Base-by-base conservation (phyloP, 73 alveolate species). In the Paramecium octaurelia region DNA sequence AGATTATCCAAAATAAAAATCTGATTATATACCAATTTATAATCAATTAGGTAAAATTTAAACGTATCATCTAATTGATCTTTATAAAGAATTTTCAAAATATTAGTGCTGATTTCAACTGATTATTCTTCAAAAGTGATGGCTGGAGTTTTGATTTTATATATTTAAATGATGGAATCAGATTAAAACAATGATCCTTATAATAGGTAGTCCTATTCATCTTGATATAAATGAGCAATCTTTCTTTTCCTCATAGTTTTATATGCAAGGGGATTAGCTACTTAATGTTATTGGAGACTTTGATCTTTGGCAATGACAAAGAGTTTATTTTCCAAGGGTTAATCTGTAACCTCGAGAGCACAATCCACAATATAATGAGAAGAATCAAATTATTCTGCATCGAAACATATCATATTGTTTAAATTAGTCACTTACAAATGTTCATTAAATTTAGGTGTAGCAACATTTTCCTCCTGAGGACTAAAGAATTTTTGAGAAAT, bases 331-430 rank as follows among this genome's bases (percentile, higher is more conserved):
- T 20, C 2, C 8, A 64, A 27, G 8, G 84, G 84, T 64, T 64
- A 64, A 31, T 34, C 84, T 14, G 42, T 34, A 23, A 34, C 31
- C 27, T 64, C 11, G 31, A 64, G 42, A 14, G 84, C 84, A 64
- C 84, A 64, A 64, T 64, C 84, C 4, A 64, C 84, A 64, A 64
- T 64, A 64, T 64, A 64, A 24, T 64, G 84, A 64, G 48, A 12
- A 64, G 42, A 27, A 64, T 64, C 84, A 64, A 31, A 64, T 64
- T 64, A 34, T 64, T 64, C 84, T 64, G 84, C 84, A 64, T 64
- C 84, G 27, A 64, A 64, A 24, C 23, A 48, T 4, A 48, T 16
- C 23, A 48, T 48, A 16, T 48, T 48, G 6, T 48, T 48, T 48
- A 12, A 0, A 64, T 64, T 64, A 3, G 84, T 64, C 1, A 64